Base-by-base conservation (phyloP, 768 basidiomycete genomes). In the Tulasnella calospora region DNA sequence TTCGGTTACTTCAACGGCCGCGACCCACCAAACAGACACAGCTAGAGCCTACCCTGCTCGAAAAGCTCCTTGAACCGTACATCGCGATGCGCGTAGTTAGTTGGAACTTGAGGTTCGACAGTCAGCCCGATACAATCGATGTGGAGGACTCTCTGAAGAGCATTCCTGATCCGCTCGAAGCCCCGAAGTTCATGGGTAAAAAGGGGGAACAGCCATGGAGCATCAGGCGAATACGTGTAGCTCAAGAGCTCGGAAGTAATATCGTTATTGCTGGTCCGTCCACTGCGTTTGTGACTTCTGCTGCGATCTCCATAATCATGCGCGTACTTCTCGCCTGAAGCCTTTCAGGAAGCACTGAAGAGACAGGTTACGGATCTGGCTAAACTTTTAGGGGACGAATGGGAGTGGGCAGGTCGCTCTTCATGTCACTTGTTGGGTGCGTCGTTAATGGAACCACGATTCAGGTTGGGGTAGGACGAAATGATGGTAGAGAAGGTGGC, bases 391-490 rank as follows among this genome's bases (percentile, higher is more conserved):
- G 90, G 90, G 0, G 78, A 83, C 5, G 85, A 86, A 5, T 92
- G 88, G 88, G 86, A 83, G 21, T 89, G 88, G 87, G 89, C 89
- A 76, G 73, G 86, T 81, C 23, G 35, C 30, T 23, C 23, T 51
- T 51, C 23, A 23, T 21, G 30, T 72, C 33, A 7, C 2, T 36
- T 35, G 13, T 12, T 46, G 13, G 10, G 33, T n/a, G 55, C 44
- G 44, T 4, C 38, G 57, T 35, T 40, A 0, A 35, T 4, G 23
- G 27, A 12, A 55, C 61, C 3, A 40, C 21, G 1, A 17, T 7
- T 55, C 51, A 89, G 87, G 86, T 90, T 30, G 90, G 90, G 1
- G 89, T 90, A 0, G 91, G 90, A 0, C 85, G 91, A n/a, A 87
- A 90, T 76, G 89, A 92, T 80, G 90, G 90, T 3, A 83, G 82